Conservation (phyloP, 805 yeast genomes). For the Babjeviella inositovora region DNA sequence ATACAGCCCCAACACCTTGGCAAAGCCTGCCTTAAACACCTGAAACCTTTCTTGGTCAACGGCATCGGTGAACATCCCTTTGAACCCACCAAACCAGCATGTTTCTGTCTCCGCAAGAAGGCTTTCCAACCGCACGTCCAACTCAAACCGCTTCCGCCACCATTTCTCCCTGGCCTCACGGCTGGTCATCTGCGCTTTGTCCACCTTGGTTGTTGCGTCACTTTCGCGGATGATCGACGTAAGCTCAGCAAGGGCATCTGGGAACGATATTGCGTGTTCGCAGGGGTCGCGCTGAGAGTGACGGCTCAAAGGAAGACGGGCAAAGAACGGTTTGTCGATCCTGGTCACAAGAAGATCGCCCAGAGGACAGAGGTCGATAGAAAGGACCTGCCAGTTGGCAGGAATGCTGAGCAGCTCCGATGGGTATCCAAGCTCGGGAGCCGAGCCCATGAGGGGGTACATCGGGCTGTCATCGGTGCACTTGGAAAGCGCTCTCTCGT, state of each 20-base stretch:
- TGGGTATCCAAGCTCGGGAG: slow-evolving; percentile 1
- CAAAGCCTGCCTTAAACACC: slow-evolving; percentile 18
- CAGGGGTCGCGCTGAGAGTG: slow-evolving; percentile 25
- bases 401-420: slow-evolving; percentile 15
- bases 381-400: slow-evolving; percentile 35
- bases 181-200: slow-evolving; percentile 34
- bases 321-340: slow-evolving; percentile 23
- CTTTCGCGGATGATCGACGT: slow-evolving; percentile 39
- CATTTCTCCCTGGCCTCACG: slow-evolving; percentile 49
- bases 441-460: slow-evolving; percentile 4
- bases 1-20: slow-evolving; percentile 20
- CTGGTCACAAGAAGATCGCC: slow-evolving; percentile 44
- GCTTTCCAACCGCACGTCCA: slow-evolving; percentile 39
- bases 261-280: slow-evolving; percentile 21
- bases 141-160: slow-evolving; percentile 57
- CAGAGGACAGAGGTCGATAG: slow-evolving; percentile 40
- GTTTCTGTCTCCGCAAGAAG: slow-evolving; percentile 44
- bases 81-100: slow-evolving; percentile 69
- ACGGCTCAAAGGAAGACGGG: slow-evolving; percentile 47
- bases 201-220: slow-evolving; percentile 38
- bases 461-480: slow-evolving; percentile 4
- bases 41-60: slow-evolving; percentile 9
- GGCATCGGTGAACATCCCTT: slow-evolving; percentile 34
- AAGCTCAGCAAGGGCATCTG: slow-evolving; percentile 27
- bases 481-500: slow-evolving; percentile 8